Conservation (phyloP, 129 eudicot species). For the carrot (Daucus carota) region DH1_v3.0 NC_030383.2:12764501-12765000, state of each 20-base stretch:
- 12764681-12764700: conserved; percentile 67
- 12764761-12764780: conserved; percentile 35
- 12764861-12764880: conserved; percentile 5
- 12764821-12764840: conserved; percentile 6
- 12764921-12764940: conserved; percentile 6
- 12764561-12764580: background rate
- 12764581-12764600: background rate
- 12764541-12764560: conserved; percentile 12
- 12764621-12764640: conserved; percentile 98
- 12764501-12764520: conserved; percentile 79
- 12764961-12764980: conserved; percentile 14
- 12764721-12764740: conserved; percentile 21
- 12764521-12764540: conserved; percentile 90
- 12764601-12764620: conserved; percentile 28
- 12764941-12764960: conserved; percentile 11
- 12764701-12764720: conserved; percentile 42
- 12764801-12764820: conserved; percentile 2
- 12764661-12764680: conserved; percentile 73
- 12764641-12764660: conserved; percentile 85
- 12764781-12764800: conserved; percentile 24
- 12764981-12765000: background rate
- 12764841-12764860: background rate
- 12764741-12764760: conserved; percentile 18
- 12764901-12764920: conserved; percentile 2
- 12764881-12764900: conserved; percentile 4